phyloP scores from a whole-genome alignment of 2,329 filamentous ascomycete genomes.

The Eutypella sp. region DNA sequence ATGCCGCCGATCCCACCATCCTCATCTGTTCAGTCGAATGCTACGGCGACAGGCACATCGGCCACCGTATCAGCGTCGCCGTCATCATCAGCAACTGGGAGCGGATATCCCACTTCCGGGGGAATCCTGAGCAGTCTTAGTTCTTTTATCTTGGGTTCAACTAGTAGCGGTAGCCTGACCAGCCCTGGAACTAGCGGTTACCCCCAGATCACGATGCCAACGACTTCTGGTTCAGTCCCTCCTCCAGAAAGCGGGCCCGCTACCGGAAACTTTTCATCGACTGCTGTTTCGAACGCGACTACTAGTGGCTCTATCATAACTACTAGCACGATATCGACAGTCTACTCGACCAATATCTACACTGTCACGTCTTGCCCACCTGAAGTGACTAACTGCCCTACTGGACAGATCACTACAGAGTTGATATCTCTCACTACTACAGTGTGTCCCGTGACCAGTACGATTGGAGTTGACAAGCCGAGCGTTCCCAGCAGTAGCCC shows the following conservation, averaged over 20 bases:
- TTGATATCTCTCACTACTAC: slow-evolving; percentile 20
- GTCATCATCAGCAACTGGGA: not conserved
- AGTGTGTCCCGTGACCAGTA: slow-evolving; percentile 14
- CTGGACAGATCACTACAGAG: slow-evolving; percentile 20
- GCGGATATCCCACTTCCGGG: slow-evolving; percentile 1
- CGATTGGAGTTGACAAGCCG: slow-evolving; percentile 3
- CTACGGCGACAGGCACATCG: not conserved
- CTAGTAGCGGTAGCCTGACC: not conserved
- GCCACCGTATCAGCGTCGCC: not conserved
- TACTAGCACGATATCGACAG: slow-evolving; percentile 15
- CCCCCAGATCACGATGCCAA: not conserved
- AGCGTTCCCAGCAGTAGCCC: slow-evolving; percentile 7
- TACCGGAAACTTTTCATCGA: not conserved
- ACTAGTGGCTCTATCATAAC: slow-evolving; percentile 4
- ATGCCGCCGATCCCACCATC: not conserved
- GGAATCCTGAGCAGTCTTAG: slow-evolving; percentile 25
- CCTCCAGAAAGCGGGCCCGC: not conserved
- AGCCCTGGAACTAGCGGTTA: not conserved
- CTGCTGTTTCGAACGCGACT: not conserved
- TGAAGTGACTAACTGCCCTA: slow-evolving; percentile 21
- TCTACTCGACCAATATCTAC: slow-evolving; percentile 24
- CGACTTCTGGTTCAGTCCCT: not conserved
- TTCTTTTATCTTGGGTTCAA: slow-evolving; percentile 22
- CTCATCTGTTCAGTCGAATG: not conserved
- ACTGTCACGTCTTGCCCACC: slow-evolving; percentile 22